Percentiles rank a stretch among this genome's conserved stretches.
Conservation (phyloP, 2,329 filamentous ascomycete genomes). For the Penicillium sp. region DNA sequence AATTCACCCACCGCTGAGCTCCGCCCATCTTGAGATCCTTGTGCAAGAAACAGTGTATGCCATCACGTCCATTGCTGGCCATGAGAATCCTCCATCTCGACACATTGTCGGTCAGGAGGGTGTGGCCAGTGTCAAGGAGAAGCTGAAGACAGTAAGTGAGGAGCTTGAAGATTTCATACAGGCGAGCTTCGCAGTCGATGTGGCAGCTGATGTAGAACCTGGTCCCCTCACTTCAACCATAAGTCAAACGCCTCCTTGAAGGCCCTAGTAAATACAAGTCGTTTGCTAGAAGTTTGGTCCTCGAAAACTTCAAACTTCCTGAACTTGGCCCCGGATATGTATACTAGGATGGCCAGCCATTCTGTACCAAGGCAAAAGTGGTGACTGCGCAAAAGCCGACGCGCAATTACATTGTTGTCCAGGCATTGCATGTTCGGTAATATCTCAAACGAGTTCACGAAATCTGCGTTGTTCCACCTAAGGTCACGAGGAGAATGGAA, state of each 20-base stretch:
- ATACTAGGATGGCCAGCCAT: too few species aligned
- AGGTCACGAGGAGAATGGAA: too few species aligned
- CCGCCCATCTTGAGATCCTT: conserved; percentile 62
- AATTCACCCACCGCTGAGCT: conserved; percentile 68
- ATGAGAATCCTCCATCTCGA: conserved; percentile 88
- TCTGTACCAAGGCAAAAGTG: too few species aligned
- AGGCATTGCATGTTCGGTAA: too few species aligned
- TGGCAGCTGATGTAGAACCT: conserved; percentile 29
- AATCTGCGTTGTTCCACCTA: too few species aligned
- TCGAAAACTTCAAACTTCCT: too few species aligned
- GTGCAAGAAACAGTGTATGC: conserved; percentile 88
- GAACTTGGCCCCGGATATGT: too few species aligned
- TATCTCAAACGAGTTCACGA: too few species aligned
- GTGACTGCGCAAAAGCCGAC: too few species aligned
- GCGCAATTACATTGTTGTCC: too few species aligned
- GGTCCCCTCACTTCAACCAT: conserved; percentile 7
- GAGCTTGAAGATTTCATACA: conserved; percentile 95
- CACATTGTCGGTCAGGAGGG: conserved; percentile 93
- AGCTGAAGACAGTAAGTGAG: conserved; percentile 91
- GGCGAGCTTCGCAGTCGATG: conserved; percentile 75
- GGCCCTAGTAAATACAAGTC: too few species aligned
- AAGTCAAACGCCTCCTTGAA: conserved; percentile 8
- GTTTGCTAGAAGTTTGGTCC: too few species aligned
- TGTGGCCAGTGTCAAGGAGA: conserved; percentile 83
- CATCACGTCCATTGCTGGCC: conserved; percentile 83